phyloP scores from a whole-genome alignment of 495 filamentous ascomycete species.

The Neurospora pannonica region DNA sequence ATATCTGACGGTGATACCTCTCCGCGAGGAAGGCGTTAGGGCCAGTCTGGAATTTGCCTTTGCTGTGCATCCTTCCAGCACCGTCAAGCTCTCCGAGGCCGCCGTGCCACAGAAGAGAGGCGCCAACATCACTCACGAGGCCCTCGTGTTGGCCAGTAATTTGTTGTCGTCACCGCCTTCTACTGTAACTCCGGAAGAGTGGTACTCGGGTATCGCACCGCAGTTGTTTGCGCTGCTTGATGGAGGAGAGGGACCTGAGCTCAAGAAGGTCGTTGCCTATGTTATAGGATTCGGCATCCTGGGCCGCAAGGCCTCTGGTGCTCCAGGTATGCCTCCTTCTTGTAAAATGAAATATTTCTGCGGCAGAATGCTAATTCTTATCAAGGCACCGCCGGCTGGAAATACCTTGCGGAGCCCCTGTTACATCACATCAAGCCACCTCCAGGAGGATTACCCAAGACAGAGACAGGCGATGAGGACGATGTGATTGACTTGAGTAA shows the following conservation, averaged over 20 bases:
- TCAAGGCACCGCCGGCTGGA: constrained; percentile 56
- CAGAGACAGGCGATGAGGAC: constrained; percentile 5
- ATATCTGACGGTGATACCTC: constrained; percentile 50
- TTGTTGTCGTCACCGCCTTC: constrained; percentile 55
- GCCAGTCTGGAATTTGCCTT: constrained; percentile 64
- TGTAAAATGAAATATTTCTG: not conserved
- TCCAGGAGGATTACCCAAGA: constrained; percentile 10
- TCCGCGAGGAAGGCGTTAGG: constrained; percentile 56
- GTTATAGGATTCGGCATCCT: constrained; percentile 67
- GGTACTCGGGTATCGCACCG: constrained; percentile 55
- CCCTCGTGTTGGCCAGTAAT: constrained; percentile 54
- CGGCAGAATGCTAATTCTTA: not conserved
- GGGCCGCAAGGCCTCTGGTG: constrained; percentile 55
- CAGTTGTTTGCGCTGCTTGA: constrained; percentile 62
- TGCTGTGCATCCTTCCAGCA: constrained; percentile 44
- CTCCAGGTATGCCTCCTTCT: constrained; percentile 39
- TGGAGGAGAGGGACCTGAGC: constrained; percentile 51
- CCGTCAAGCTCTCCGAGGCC: constrained; percentile 27
- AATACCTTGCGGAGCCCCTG: constrained; percentile 56
- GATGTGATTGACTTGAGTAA: constrained; percentile 32
- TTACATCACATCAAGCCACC: constrained; percentile 52
- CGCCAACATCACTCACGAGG: constrained; percentile 62
- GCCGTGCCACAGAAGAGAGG: constrained; percentile 39
- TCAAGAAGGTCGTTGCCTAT: constrained; percentile 58
- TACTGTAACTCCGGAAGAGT: constrained; percentile 44